These are phyloP conservation scores for Handroanthus guayacan DNA, from an alignment of 257 asterid genomes.

Conservation along the genomic window DNA sequence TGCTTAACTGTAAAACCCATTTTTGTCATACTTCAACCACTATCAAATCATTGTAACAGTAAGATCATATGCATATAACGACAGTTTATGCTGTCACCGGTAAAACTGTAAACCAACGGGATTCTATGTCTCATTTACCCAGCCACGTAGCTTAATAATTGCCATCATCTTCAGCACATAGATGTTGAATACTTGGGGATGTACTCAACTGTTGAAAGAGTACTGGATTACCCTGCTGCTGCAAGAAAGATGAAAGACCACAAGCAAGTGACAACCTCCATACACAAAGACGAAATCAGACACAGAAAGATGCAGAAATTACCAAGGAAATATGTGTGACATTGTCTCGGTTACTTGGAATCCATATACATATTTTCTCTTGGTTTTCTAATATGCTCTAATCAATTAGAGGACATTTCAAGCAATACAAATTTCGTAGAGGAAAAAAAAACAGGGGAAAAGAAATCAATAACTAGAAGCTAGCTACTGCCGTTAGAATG, in stretches of 20 bases:
- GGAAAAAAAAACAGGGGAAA: neutral
- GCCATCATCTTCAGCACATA: conserved; percentile 18
- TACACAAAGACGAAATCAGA: conserved; percentile 19
- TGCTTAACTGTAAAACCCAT: conserved; percentile 54
- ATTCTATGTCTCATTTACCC: conserved; percentile 18
- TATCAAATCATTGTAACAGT: conserved; percentile 27
- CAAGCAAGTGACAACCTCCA: conserved; percentile 16
- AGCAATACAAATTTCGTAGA: neutral
- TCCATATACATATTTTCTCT: neutral
- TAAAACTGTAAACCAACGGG: conserved; percentile 9
- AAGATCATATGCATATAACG: conserved; percentile 21
- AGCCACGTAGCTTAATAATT: conserved; percentile 33
- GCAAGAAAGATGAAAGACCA: conserved; percentile 18
- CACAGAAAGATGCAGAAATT: conserved; percentile 16
- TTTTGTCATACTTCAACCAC: conserved; percentile 24
- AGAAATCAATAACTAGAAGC: conserved; percentile 23
- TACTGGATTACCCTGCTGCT: conserved; percentile 26
- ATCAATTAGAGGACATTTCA: neutral
- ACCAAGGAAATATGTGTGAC: neutral
- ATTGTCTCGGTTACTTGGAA: neutral
- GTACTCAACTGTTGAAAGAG: neutral
- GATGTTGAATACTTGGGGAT: conserved; percentile 8
- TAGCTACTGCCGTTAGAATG: neutral
- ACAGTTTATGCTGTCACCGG: conserved; percentile 26
- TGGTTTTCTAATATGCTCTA: neutral